Evolutionary conservation across 2,329 filamentous ascomycete genomes (phyloP).

Genomic region (Colletotrichum echinochloae): DNA sequence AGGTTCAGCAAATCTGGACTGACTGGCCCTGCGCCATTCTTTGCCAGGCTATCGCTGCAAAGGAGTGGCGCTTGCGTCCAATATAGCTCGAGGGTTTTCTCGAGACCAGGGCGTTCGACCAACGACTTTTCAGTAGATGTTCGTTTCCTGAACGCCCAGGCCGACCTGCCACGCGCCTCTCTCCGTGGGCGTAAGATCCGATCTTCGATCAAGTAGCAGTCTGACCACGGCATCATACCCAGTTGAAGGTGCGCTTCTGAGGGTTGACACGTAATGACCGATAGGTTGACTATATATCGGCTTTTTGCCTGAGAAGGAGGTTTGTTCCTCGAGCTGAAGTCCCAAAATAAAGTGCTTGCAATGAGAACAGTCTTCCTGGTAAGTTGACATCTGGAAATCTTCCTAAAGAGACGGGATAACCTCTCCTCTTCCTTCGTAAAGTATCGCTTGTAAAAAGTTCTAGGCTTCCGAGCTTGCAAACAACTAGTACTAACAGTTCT

Average conservation of each 20-base stretch:
- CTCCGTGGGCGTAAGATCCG: too few species aligned
- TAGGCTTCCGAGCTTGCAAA: background rate
- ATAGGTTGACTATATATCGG: background rate
- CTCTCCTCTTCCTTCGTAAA: background rate
- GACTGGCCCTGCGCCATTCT: too few species aligned
- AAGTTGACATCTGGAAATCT: background rate
- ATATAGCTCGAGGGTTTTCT: background rate
- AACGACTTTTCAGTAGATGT: background rate
- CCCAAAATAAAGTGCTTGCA: background rate
- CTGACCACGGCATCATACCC: background rate
- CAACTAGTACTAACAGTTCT: background rate
- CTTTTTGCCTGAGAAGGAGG: background rate
- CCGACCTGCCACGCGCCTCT: background rate
- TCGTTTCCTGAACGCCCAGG: background rate
- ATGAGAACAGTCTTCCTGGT: background rate
- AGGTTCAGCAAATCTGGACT: too few species aligned
- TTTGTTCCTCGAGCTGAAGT: background rate
- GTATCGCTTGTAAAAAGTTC: background rate
- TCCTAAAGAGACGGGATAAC: background rate
- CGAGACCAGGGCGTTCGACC: background rate
- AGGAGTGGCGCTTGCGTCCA: background rate
- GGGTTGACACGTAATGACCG: background rate
- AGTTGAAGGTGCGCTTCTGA: background rate
- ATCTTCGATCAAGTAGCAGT: background rate
- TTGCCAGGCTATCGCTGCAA: too few species aligned